Evolutionary conservation across 352 stramenopile species (phyloP).

Genomic region (Phytophthora citricola): DNA sequence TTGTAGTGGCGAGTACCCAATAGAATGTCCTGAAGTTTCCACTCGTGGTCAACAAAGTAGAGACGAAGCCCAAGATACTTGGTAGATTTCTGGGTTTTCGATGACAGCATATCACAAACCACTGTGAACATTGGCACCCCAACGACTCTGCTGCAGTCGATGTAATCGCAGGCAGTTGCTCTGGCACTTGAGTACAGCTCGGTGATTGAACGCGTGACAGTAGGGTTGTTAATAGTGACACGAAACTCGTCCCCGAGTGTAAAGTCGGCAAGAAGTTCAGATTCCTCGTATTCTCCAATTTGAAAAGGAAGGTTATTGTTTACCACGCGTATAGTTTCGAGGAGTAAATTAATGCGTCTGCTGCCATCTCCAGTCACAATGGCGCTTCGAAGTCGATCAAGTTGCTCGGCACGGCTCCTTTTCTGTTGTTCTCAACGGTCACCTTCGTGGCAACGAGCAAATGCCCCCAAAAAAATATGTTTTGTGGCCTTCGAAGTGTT

Average conservation of each 20-base stretch:
- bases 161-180: no score
- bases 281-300: background rate
- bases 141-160: background rate
- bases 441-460: no score
- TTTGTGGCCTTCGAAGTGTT: no score
- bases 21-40: slow-evolving; percentile 6
- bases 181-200: background rate
- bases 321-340: background rate
- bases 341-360: background rate
- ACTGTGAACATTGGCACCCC: background rate
- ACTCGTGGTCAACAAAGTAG: slow-evolving; percentile 1
- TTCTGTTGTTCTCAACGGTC: no score
- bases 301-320: background rate
- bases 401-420: no score
- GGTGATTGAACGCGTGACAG: background rate
- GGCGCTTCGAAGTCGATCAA: no score
- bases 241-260: background rate
- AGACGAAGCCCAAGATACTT: slow-evolving; percentile 6
- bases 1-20: background rate
- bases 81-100: background rate
- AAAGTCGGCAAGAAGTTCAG: background rate
- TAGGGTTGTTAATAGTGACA: background rate
- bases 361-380: background rate
- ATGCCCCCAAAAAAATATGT: no score
- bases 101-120: background rate